Base-by-base conservation (phyloP, 169 alveolate species). In the Eimeria maxima region DNA sequence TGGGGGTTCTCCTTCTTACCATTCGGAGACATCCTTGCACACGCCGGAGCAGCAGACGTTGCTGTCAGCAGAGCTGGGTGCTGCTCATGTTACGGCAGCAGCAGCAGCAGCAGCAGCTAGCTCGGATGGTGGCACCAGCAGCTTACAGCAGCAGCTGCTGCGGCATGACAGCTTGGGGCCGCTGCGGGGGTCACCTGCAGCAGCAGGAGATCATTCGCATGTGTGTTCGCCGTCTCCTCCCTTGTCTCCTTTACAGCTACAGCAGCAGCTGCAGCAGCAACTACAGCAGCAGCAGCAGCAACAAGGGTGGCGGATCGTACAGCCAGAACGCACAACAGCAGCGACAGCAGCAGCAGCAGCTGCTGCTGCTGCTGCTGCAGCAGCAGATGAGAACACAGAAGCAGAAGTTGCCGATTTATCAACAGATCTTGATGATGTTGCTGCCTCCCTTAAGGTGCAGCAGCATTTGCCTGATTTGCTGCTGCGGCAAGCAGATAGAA, bases 401-500 rank as follows among this genome's bases (percentile, higher is more conserved):
- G n/a, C 16, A 8, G 88, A 78, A 44, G 88, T 78, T 44, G 88
- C 88, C 0, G 88, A 78, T 78, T 33, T 78, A 1, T 42, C 88
- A 8, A 78, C 88, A 42, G 88, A 78, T 44, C 29, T 78, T 14
- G 88, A 78, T 44, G 88, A 78, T 44, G 88, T 78, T 29, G 88
- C 88, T 24, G 88, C 88, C 20, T 78, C 88, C 14, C 27, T 78
- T 6, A 47, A 38, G 20, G 60, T 78, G 63, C 88, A 78, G 65
- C 53, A 44, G 60, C 88, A 78, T 1, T 27, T 78, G 38, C 88
- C 88, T 3, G 60, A 38, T 78, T 78, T 78, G 88, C 65, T 78
- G 88, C 63, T 78, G 88, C 88, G 88, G 88, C 88, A 78, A 11
- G 88, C 88, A 44, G 88, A 78, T 24, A 38, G 50, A 10, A 78